A percentile compares a stretch with the other conserved stretches of the same genome.
Conservation (phyloP, 345 rosid species). For the Carallia brachiata region DNA sequence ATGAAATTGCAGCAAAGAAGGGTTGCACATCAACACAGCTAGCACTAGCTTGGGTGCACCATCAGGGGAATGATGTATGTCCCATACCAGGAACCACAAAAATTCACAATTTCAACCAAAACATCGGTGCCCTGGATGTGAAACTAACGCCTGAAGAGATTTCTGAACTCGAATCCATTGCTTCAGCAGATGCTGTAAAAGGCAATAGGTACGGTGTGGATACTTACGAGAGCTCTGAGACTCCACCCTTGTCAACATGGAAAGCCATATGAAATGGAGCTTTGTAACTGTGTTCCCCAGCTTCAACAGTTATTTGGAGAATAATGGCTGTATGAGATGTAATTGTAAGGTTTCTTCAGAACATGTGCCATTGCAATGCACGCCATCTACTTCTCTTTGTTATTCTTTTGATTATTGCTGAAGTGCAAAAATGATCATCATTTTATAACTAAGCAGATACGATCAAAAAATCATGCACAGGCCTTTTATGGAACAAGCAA, state of each 20-base stretch:
- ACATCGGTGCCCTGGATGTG: conserved; percentile 26
- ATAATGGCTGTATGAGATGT: too few relatives aligned
- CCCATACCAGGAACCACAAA: conserved; percentile 21
- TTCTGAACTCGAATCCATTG: conserved; percentile 27
- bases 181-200: conserved; percentile 21
- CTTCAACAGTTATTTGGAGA: too few relatives aligned
- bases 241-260: conserved; percentile 12
- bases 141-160: conserved; percentile 21
- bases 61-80: too few relatives aligned
- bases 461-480: too few relatives aligned
- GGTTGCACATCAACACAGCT: conserved; percentile 23
- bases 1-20: conserved; percentile 19
- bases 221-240: conserved; percentile 8
- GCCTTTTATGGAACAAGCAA: too few relatives aligned
- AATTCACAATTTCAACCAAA: conserved; percentile 19
- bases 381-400: too few relatives aligned
- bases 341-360: too few relatives aligned
- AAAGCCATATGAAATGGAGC: neutral
- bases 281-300: too few relatives aligned
- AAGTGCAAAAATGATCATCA: too few relatives aligned
- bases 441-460: too few relatives aligned
- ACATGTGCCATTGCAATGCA: too few relatives aligned
- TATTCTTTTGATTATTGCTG: too few relatives aligned
- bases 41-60: conserved; percentile 10
- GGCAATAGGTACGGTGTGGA: neutral